phyloP scores from a whole-genome alignment of 129 eudicot genomes.

The Apium graveolens region DNA sequence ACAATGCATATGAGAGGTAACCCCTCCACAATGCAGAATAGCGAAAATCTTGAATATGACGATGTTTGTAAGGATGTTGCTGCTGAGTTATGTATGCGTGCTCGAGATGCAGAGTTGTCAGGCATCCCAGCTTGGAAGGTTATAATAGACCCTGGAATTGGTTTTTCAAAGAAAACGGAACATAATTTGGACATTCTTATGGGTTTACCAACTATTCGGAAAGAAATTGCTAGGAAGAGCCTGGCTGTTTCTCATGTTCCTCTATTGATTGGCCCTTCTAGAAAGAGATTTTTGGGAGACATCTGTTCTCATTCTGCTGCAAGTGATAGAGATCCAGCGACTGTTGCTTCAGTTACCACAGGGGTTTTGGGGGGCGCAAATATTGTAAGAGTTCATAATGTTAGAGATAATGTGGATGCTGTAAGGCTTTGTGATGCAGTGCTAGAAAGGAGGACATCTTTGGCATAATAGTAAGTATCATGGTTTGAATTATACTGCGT shows the following conservation, averaged over 20 bases:
- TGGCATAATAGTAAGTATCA: neutral
- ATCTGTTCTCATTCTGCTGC: constrained; percentile 52
- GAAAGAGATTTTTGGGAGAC: constrained; percentile 86
- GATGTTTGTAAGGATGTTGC: constrained; percentile 77
- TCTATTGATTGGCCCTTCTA: constrained; percentile 70
- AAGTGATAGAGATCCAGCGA: constrained; percentile 65
- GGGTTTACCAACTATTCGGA: constrained; percentile 50
- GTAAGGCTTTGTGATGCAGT: constrained; percentile 75
- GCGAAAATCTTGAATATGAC: constrained; percentile 53
- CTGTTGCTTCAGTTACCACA: constrained; percentile 60
- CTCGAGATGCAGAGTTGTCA: constrained; percentile 57
- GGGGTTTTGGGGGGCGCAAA: constrained; percentile 84
- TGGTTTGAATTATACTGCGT: constrained; percentile 11
- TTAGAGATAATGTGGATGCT: constrained; percentile 61
- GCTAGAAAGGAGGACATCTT: constrained; percentile 29
- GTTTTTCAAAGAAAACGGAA: constrained; percentile 75
- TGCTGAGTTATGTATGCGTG: constrained; percentile 41
- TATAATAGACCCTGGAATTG: constrained; percentile 79
- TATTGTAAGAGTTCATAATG: constrained; percentile 81
- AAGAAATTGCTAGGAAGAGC: constrained; percentile 63
- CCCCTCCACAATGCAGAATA: constrained; percentile 74
- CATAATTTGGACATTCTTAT: constrained; percentile 68
- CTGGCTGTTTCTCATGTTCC: constrained; percentile 64
- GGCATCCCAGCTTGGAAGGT: constrained; percentile 94
- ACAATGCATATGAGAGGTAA: constrained; percentile 96